phyloP scores from a whole-genome alignment of 495 filamentous ascomycete genomes.

The Penicillium bialowiezense region DNA sequence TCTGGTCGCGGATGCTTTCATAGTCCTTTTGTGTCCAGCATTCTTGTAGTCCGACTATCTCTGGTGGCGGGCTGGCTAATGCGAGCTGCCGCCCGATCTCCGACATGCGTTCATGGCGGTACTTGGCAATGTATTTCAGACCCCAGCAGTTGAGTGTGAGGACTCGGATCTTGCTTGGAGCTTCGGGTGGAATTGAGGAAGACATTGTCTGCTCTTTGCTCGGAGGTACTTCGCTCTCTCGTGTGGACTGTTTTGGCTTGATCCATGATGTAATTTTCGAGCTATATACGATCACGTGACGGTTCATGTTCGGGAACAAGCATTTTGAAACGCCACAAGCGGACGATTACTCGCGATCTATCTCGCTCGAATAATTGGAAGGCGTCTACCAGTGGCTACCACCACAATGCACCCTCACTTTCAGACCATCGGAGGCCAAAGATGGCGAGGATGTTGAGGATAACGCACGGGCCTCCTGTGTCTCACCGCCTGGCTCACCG shows the following conservation, averaged over 20 bases:
- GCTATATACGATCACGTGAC: too few species aligned
- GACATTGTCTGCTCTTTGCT: slow-evolving; percentile 13
- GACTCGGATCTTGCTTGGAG: slow-evolving; percentile 58
- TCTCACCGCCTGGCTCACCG: background rate
- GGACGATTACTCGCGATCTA: too few species aligned
- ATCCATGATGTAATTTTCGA: background rate
- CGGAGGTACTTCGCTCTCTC: background rate
- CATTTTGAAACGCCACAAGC: too few species aligned
- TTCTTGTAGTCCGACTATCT: slow-evolving; percentile 93
- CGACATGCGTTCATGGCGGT: slow-evolving; percentile 72
- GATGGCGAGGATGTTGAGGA: too few species aligned
- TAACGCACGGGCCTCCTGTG: too few species aligned
- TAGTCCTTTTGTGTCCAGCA: slow-evolving; percentile 94
- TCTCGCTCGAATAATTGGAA: too few species aligned
- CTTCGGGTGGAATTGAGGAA: slow-evolving; percentile 15
- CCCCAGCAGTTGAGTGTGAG: slow-evolving; percentile 96
- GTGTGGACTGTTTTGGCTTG: background rate
- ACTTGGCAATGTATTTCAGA: slow-evolving; percentile 79
- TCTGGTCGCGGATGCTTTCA: slow-evolving; percentile 71
- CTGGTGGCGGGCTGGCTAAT: slow-evolving; percentile 60
- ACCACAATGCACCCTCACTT: too few species aligned
- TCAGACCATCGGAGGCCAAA: too few species aligned
- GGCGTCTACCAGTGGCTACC: too few species aligned
- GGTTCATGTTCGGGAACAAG: too few species aligned
- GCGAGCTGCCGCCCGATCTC: slow-evolving; percentile 82